A percentile compares a stretch with the other conserved stretches of the same genome.
phyloP scores from a whole-genome alignment of 768 basidiomycete species.

The Chalciporus pseudorubinellus region DNA sequence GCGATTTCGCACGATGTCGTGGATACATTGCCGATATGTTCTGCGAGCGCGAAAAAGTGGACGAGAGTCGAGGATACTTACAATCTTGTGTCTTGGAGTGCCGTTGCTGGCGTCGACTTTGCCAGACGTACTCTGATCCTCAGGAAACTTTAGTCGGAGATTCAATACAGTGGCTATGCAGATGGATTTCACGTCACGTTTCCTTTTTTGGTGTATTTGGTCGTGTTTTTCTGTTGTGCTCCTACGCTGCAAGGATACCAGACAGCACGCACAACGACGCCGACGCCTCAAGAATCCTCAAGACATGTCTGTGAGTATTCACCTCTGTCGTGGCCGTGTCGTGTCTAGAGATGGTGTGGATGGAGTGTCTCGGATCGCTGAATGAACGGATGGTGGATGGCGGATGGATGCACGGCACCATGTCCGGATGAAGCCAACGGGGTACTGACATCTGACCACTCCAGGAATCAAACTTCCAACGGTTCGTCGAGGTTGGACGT shows the following conservation, averaged over 20 bases:
- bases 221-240: no score
- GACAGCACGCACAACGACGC: not conserved
- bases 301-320: slow-evolving; percentile 24
- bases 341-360: no score
- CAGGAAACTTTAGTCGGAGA: slow-evolving; percentile 17
- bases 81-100: slow-evolving; percentile 18
- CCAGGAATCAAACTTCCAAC: slow-evolving; percentile 87
- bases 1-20: not conserved
- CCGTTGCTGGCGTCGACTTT: slow-evolving; percentile 19
- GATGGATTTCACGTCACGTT: not conserved
- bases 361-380: no score
- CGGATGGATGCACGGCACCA: slow-evolving; percentile 12
- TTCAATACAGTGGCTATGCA: slow-evolving; percentile 1
- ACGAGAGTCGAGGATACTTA: slow-evolving; percentile 14
- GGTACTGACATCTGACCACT: slow-evolving; percentile 10
- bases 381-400: not conserved
- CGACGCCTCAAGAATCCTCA: not conserved
- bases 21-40: not conserved
- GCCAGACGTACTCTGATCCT: not conserved
- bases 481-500: slow-evolving; percentile 98
- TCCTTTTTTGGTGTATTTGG: not conserved
- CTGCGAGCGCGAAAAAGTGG: not conserved
- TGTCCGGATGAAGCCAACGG: slow-evolving; percentile 5
- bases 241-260: no score
- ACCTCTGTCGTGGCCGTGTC: no score